phyloP scores from a whole-genome alignment of 257 asterid species.

The Scutellaria baicalensis region DNA sequence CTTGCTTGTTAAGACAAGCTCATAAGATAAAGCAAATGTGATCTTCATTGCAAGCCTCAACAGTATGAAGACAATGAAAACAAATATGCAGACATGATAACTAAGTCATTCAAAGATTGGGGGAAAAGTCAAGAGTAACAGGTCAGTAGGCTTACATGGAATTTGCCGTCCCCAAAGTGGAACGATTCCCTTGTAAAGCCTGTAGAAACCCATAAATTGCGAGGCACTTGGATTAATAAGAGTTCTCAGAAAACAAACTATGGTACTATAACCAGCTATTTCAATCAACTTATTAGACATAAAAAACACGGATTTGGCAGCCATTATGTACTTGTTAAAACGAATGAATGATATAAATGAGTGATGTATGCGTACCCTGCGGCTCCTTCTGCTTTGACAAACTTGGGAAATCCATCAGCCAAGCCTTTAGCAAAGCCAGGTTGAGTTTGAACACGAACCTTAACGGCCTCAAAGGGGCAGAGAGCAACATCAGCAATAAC shows the following conservation, averaged over 20 bases:
- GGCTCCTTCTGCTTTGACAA: conserved; percentile 64
- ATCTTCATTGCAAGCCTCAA: background rate
- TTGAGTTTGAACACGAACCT: conserved; percentile 86
- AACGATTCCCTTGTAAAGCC: conserved; percentile 75
- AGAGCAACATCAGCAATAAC: conserved; percentile 80
- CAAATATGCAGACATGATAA: background rate
- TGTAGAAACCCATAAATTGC: conserved; percentile 11
- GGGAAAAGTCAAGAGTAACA: background rate
- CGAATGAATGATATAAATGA: background rate
- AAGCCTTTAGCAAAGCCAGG: conserved; percentile 83
- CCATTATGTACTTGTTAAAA: background rate
- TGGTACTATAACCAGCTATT: background rate
- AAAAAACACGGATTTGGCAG: no score
- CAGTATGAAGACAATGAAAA: background rate
- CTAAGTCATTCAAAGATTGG: background rate
- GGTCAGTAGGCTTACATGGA: conserved; percentile 54
- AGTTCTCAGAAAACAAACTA: background rate
- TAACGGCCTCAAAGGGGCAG: conserved; percentile 87
- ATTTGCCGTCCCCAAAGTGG: conserved; percentile 97
- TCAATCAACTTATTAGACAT: no score
- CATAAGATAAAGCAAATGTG: background rate
- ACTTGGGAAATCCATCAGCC: conserved; percentile 77
- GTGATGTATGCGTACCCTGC: conserved; percentile 38
- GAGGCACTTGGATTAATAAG: background rate
- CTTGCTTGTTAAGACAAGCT: background rate